Evolutionary conservation across 768 basidiomycete genomes (phyloP).

Genomic region (Rhizopogon vesiculosus): DNA sequence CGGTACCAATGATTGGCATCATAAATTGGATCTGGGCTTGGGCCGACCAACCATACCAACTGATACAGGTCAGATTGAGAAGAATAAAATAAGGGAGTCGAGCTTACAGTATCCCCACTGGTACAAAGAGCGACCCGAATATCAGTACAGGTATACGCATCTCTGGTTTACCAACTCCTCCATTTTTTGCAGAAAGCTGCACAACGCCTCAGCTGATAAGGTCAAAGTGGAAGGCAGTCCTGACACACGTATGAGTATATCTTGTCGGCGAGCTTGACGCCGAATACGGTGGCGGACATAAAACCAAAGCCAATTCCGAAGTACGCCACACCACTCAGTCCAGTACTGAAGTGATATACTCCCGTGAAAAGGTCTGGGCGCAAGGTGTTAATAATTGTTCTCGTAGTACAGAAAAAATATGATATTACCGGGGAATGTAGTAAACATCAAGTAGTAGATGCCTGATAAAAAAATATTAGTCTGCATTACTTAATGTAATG

Average conservation of each 20-base stretch:
- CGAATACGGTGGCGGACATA: constrained; percentile 39
- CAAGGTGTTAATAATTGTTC: constrained; percentile 4
- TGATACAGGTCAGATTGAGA: constrained; percentile 17
- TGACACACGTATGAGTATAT: constrained; percentile 43
- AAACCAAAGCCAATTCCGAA: constrained; percentile 58
- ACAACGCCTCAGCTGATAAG: no score
- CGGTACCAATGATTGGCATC: constrained; percentile 64
- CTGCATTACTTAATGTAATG: no score
- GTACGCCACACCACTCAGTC: constrained; percentile 48
- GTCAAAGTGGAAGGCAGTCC: no score
- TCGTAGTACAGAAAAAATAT: not conserved
- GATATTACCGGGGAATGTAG: constrained; percentile 50
- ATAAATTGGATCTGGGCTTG: constrained; percentile 65
- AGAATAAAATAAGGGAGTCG: no score
- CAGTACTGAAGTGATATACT: constrained; percentile 48
- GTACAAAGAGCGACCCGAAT: constrained; percentile 64
- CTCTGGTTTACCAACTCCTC: constrained; percentile 66
- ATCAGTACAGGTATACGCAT: constrained; percentile 73
- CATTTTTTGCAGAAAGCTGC: constrained; percentile 48
- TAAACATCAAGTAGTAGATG: constrained; percentile 70
- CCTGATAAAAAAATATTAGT: constrained; percentile 17
- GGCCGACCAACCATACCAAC: constrained; percentile 83
- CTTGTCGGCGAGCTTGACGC: constrained; percentile 41
- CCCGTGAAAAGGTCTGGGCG: constrained; percentile 37
- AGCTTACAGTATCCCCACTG: constrained; percentile 63